Conservation (phyloP, 176 grass and related monocot species). For the Musa troglodytarum region DNA sequence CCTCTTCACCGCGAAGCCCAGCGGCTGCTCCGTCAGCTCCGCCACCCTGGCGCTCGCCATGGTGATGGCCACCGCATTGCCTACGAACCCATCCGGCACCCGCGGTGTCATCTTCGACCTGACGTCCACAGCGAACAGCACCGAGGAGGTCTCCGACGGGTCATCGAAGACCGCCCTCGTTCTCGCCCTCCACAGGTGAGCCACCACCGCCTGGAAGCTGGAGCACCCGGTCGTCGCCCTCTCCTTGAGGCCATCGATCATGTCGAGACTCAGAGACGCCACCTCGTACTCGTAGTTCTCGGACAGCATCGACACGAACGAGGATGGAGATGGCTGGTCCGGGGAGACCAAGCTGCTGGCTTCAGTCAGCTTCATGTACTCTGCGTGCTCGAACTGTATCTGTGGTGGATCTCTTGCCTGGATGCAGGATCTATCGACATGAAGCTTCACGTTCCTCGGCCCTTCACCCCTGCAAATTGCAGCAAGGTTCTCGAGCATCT, state of each 20-base stretch:
- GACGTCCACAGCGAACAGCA: conserved; percentile 42
- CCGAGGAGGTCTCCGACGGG: conserved; percentile 20
- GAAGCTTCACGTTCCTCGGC: conserved; percentile 10
- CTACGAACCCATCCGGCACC: conserved; percentile 24
- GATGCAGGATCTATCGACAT: conserved; percentile 38
- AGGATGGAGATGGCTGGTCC: not conserved
- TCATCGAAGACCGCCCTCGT: conserved; percentile 28
- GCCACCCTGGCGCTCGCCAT: conserved; percentile 22
- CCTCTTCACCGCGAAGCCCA: conserved; percentile 32
- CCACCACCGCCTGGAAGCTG: conserved; percentile 37
- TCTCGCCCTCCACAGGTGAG: conserved; percentile 40
- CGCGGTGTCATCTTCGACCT: conserved; percentile 31
- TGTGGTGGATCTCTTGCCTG: conserved; percentile 32
- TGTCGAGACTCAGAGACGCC: conserved; percentile 13
- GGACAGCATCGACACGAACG: conserved; percentile 5
- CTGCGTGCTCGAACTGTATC: conserved; percentile 34
- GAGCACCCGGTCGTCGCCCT: conserved; percentile 32
- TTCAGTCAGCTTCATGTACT: conserved; percentile 32
- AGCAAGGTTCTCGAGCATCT: conserved; percentile 33
- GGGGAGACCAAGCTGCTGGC: conserved; percentile 22
- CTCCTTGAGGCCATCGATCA: conserved; percentile 29
- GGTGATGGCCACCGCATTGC: conserved; percentile 33
- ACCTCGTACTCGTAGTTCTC: conserved; percentile 20
- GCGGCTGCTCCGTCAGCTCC: conserved; percentile 25
- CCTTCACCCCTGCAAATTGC: conserved; percentile 31